Conservation (phyloP, 371 early-diverging fungal genomes). For the Circinella minor region DNA sequence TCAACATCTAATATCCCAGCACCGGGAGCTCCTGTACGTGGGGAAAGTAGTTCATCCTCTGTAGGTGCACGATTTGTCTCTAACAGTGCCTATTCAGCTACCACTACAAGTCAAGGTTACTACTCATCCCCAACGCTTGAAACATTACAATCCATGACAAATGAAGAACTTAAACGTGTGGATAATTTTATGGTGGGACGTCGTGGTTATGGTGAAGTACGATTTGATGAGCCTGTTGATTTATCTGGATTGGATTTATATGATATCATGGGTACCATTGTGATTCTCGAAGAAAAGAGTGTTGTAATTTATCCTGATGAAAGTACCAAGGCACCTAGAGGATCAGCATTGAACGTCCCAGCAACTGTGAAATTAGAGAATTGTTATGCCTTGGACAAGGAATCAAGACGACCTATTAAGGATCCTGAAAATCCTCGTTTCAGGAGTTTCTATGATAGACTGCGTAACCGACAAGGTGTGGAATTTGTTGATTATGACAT, state of each 20-base stretch:
- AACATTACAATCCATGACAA: slow-evolving; percentile 54
- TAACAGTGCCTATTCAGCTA: slow-evolving; percentile 11
- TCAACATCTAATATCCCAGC: background rate
- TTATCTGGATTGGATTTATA: slow-evolving; percentile 67
- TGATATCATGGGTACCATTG: slow-evolving; percentile 82
- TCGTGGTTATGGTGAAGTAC: slow-evolving; percentile 75
- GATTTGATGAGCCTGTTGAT: slow-evolving; percentile 83
- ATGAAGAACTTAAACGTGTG: slow-evolving; percentile 74
- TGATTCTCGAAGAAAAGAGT: slow-evolving; percentile 70
- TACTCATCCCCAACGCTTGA: slow-evolving; percentile 46
- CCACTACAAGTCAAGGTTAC: slow-evolving; percentile 32
- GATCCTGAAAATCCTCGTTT: slow-evolving; percentile 75
- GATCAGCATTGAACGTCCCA: slow-evolving; percentile 87
- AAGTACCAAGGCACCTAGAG: slow-evolving; percentile 75
- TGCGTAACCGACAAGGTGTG: slow-evolving; percentile 72
- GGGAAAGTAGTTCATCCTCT: too few species aligned
- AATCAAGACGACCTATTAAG: slow-evolving; percentile 68
- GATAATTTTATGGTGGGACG: slow-evolving; percentile 77
- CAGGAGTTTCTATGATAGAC: slow-evolving; percentile 68
- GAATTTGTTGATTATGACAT: slow-evolving; percentile 78
- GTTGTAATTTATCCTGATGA: slow-evolving; percentile 88
- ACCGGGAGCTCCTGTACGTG: too few species aligned
- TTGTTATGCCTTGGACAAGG: slow-evolving; percentile 85
- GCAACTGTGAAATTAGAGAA: slow-evolving; percentile 79
- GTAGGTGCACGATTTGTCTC: background rate